Evolutionary conservation across 2,329 filamentous ascomycete species (phyloP).

Genomic region (Lecanoromycetidae sp.): DNA sequence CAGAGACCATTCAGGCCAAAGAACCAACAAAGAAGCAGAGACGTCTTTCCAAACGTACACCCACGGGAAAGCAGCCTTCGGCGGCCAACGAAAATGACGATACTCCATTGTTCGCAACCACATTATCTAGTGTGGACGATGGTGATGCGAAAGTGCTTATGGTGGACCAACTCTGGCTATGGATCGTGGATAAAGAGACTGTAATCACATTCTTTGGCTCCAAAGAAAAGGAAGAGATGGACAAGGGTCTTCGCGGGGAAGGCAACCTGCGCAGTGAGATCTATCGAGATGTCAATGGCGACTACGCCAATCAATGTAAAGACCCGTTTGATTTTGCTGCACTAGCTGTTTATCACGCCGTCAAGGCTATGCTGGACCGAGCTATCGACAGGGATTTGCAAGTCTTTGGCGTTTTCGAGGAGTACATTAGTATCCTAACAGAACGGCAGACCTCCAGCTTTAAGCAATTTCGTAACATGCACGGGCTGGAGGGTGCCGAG

Average conservation of each 20-base stretch:
- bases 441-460: constrained; percentile 52
- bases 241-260: constrained; percentile 27
- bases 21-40: constrained; percentile 14
- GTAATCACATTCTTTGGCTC: constrained; percentile 21
- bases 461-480: constrained; percentile 44
- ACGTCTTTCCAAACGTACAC: neutral
- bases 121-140: constrained; percentile 22
- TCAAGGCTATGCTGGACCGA: constrained; percentile 49
- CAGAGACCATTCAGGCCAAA: constrained; percentile 34
- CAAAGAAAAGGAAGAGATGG: constrained; percentile 24
- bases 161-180: constrained; percentile 54
- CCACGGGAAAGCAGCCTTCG: neutral
- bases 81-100: neutral
- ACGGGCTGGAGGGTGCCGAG: constrained; percentile 24
- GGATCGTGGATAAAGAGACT: constrained; percentile 30
- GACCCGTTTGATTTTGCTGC: constrained; percentile 51
- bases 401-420: constrained; percentile 53
- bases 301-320: constrained; percentile 49
- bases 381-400: constrained; percentile 50
- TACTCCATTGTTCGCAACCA: no score
- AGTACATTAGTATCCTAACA: constrained; percentile 52
- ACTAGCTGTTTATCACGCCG: constrained; percentile 48
- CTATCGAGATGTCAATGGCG: constrained; percentile 54
- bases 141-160: constrained; percentile 49
- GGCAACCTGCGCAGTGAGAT: constrained; percentile 52